These are phyloP conservation scores for Erodium moschatum DNA, from an alignment of 441 rosid genomes.

Conservation along the genomic window DNA sequence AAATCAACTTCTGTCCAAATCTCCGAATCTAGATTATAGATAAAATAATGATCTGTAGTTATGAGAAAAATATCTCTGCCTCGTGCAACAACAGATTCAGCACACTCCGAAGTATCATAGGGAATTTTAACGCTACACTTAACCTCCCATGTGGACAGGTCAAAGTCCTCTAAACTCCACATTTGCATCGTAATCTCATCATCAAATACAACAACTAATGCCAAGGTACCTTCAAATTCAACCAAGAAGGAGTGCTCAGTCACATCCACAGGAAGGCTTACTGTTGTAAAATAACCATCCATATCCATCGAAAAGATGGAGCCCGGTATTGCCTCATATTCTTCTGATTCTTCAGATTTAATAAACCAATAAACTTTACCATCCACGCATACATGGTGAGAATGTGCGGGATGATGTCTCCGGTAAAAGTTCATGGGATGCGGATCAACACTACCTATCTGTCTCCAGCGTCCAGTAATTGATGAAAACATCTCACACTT, in stretches of 20 bases:
- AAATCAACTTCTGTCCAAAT: constrained; percentile 11
- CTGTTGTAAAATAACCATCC: not conserved
- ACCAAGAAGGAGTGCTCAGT: constrained; percentile 9
- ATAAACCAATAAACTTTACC: constrained; percentile 20
- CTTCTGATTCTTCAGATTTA: constrained; percentile 15
- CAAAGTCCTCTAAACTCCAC: constrained; percentile 18
- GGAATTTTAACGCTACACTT: constrained; percentile 12
- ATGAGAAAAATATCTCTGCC: constrained; percentile 16
- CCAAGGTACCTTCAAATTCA: constrained; percentile 14
- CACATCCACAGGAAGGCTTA: constrained; percentile 1
- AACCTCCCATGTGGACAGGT: constrained; percentile 13
- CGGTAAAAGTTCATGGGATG: constrained; percentile 4
- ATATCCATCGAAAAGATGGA: constrained; percentile 12
- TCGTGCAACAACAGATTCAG: constrained; percentile 2
- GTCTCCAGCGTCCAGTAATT: constrained; percentile 1
- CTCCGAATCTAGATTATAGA: constrained; percentile 10
- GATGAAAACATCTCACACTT: constrained; percentile 7
- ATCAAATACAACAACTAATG: constrained; percentile 15
- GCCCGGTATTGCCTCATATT: constrained; percentile 10
- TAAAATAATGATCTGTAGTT: constrained; percentile 11
- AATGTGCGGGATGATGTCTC: no score
- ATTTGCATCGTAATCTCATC: constrained; percentile 3
- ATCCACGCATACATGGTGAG: constrained; percentile 14
- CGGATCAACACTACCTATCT: constrained; percentile 3
- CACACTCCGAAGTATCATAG: constrained; percentile 9